Conservation (phyloP, 2,329 filamentous ascomycete genomes). For the Onygenales sp. region DNA sequence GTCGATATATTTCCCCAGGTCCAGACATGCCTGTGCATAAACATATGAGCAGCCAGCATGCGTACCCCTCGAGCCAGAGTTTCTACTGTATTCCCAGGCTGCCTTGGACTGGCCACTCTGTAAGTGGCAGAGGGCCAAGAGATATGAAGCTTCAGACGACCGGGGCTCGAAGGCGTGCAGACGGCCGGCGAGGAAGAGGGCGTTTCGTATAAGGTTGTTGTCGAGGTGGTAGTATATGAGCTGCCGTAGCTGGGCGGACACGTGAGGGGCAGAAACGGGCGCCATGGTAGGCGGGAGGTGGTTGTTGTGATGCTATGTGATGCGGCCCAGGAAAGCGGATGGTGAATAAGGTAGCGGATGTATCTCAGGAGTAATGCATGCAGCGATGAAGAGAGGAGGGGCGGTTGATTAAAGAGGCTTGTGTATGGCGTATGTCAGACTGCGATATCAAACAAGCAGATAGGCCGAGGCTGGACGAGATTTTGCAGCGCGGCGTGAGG, state of each 20-base stretch:
- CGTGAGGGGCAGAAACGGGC: constrained; percentile 40
- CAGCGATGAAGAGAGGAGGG: neutral
- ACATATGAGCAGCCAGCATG: constrained; percentile 86
- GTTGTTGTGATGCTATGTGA: neutral
- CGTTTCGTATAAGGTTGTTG: constrained; percentile 80
- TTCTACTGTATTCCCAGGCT: constrained; percentile 73
- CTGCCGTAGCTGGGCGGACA: constrained; percentile 53
- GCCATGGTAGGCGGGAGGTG: constrained; percentile 38
- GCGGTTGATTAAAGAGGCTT: too few relatives aligned
- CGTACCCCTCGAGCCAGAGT: constrained; percentile 57
- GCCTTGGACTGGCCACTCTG: constrained; percentile 74
- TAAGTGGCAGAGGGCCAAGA: constrained; percentile 76
- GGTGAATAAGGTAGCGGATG: neutral
- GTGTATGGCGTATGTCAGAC: too few relatives aligned
- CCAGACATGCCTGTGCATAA: constrained; percentile 80
- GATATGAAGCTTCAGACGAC: constrained; percentile 68
- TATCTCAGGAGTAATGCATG: neutral
- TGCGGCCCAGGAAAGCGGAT: neutral
- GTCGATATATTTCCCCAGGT: constrained; percentile 67
- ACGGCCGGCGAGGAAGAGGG: constrained; percentile 85
- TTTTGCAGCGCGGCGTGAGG: neutral
- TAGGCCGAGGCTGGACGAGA: too few relatives aligned
- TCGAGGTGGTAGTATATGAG: constrained; percentile 70
- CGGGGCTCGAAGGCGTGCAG: constrained; percentile 75
- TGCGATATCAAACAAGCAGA: too few relatives aligned